Evolutionary conservation across 129 eudicot species (phyloP), one percentile per base, ranked within the genome.

Genomic region (Lactuca saligna): DNA sequence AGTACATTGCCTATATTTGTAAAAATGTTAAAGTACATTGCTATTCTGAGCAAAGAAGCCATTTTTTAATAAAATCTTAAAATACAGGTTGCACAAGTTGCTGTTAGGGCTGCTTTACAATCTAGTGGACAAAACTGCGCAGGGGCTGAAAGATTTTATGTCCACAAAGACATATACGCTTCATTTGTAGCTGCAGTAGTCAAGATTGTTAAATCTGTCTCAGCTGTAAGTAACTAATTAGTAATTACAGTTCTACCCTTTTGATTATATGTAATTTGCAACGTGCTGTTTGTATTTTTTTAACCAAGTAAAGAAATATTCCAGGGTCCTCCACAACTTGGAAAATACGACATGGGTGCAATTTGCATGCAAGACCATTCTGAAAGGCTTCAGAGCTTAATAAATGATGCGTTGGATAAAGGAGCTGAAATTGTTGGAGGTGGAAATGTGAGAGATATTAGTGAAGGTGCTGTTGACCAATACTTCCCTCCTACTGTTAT

Each of bases 51-150:
- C 32, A 15, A n/a, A 11, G 34, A 7, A 51, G 51, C 59, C 50
- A 20, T 70, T 61, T 42, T 54, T 60, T 61, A 72, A 77, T 50
- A 16, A 56, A 61, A 65, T 54, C 7, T 71, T 67, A 14, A 31
- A 59, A 73, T 77, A 57, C 65, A 93, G 99, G 99, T 93, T 75
- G 97, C 97, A 74, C 99, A 93, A 87, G 87, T 93, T 71, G 99
- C 99, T 76, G 97, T 80, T 56, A 93, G 99, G 80, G 99, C 90
- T 67, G 91, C 82, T 68, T 82, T 93, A 57, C 99, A 93, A 75
- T 93, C 99, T 78, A 89, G 99, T 63, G 97, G 99, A 17, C 99
- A 93, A 64, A 93, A 93, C 62, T 93, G 99, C 72, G 99, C 99
- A 46, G 99, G 99, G 14, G 99, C 99, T 56, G 99, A 93, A 86